A percentile compares a stretch with the other conserved stretches of the same genome.
These are phyloP conservation scores for Larix kaempferi DNA, from an alignment of 75 land plant species.

Conservation along the genomic window DNA sequence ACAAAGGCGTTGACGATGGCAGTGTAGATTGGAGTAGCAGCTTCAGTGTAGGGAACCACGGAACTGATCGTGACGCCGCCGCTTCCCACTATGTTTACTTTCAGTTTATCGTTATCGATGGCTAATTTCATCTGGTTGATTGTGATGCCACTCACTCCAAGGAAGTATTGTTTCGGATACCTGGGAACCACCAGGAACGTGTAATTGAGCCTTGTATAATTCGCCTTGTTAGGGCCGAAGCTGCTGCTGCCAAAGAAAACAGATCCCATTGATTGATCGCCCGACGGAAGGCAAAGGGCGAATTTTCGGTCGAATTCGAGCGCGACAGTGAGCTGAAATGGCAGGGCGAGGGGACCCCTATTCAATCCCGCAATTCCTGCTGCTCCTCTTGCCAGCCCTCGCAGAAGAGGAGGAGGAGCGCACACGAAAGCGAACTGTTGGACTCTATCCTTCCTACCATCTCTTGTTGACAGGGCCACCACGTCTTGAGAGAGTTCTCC, in stretches of 20 bases:
- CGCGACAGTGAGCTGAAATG: neutral
- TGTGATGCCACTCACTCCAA: constrained; percentile 19
- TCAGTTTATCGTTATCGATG: neutral
- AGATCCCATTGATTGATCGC: neutral
- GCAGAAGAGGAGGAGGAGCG: neutral
- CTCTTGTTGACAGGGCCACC: neutral
- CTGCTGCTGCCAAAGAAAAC: too few relatives aligned
- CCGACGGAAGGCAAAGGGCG: neutral
- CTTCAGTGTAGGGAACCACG: constrained; percentile 14
- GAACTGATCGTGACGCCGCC: constrained; percentile 22
- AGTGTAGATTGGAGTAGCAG: constrained; percentile 18
- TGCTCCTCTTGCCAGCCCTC: neutral
- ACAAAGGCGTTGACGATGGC: constrained; percentile 16
- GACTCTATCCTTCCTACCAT: neutral
- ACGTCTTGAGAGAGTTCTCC: too few relatives aligned
- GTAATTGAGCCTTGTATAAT: neutral
- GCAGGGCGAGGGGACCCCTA: neutral
- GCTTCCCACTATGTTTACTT: neutral
- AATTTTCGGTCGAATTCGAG: neutral
- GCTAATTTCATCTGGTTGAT: constrained; percentile 12
- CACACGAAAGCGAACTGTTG: constrained; percentile 5
- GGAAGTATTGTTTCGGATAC: constrained; percentile 10
- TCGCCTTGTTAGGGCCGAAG: neutral
- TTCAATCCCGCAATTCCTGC: neutral
- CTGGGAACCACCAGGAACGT: neutral